Evolutionary conservation across 148 eudicot genomes (phyloP).

Genomic region (Limonium bicolor): DNA sequence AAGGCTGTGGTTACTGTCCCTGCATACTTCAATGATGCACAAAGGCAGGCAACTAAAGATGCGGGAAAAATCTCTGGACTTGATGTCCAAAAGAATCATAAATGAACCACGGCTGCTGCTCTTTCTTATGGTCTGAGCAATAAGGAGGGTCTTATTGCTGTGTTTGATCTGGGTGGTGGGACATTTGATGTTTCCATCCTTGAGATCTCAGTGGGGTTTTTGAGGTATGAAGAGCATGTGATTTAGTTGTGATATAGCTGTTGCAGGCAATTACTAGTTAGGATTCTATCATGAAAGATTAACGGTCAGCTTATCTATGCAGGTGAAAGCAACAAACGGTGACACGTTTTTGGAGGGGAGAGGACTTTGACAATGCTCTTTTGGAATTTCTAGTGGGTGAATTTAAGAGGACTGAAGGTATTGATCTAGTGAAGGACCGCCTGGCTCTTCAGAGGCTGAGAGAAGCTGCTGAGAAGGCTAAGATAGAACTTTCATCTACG

Average conservation of each 20-base stretch:
- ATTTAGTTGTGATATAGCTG: background rate
- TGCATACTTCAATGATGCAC: constrained; percentile 94
- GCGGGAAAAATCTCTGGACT: constrained; percentile 92
- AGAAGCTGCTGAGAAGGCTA: constrained; percentile 95
- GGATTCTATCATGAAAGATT: background rate
- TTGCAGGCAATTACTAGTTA: background rate
- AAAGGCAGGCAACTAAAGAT: constrained; percentile 95
- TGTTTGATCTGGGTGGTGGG: constrained; percentile 97
- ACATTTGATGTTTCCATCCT: constrained; percentile 94
- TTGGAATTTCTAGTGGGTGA: constrained; percentile 68
- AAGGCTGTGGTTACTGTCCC: constrained; percentile 95
- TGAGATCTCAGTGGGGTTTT: constrained; percentile 88
- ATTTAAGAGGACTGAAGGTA: constrained; percentile 65
- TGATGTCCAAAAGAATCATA: constrained; percentile 82
- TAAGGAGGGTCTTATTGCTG: constrained; percentile 92
- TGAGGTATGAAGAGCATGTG: constrained; percentile 37
- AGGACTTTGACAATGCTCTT: constrained; percentile 80
- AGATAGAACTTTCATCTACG: constrained; percentile 87
- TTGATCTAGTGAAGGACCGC: constrained; percentile 55
- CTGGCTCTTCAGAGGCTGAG: constrained; percentile 89
- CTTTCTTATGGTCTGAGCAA: constrained; percentile 91
- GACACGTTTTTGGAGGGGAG: constrained; percentile 98
- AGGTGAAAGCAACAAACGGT: constrained; percentile 99
- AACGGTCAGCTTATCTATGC: background rate
- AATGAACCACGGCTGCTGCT: constrained; percentile 98